phyloP scores from a whole-genome alignment of 306 rosid species.

The Phaseolus lunatus region DNA sequence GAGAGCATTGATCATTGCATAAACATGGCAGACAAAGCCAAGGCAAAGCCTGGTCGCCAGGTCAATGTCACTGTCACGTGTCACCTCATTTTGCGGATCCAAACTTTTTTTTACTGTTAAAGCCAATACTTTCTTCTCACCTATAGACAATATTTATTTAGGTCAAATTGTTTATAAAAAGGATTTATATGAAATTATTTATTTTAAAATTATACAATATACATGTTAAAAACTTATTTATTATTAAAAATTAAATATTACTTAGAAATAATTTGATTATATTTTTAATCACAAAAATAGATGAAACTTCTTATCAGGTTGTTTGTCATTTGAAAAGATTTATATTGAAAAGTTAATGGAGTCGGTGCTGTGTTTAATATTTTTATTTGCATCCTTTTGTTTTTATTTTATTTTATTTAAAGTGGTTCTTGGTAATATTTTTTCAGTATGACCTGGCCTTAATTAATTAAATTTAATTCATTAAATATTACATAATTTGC shows the following conservation, averaged over 20 bases:
- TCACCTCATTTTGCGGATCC: neutral
- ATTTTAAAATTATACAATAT: too few species aligned
- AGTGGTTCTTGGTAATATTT: neutral
- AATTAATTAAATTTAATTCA: too few species aligned
- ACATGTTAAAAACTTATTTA: too few species aligned
- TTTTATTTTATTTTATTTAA: neutral
- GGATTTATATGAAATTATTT: too few species aligned
- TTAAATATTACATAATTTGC: too few species aligned
- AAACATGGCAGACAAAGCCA: constrained; percentile 37
- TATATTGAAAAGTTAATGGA: too few species aligned
- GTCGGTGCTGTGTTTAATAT: too few species aligned
- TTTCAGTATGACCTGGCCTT: too few species aligned
- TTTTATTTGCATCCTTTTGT: neutral
- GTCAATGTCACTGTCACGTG: constrained; percentile 28
- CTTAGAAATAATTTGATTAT: too few species aligned
- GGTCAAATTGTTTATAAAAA: neutral
- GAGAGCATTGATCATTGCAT: neutral
- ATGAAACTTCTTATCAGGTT: too few species aligned
- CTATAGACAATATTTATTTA: neutral
- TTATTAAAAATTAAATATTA: too few species aligned
- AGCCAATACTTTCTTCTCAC: neutral
- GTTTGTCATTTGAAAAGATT: neutral
- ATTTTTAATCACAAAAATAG: neutral
- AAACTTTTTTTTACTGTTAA: neutral
- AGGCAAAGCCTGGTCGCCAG: constrained; percentile 1